Evolutionary conservation across 352 stramenopile species (phyloP).

Genomic region (Globisporangium polare): DNA sequence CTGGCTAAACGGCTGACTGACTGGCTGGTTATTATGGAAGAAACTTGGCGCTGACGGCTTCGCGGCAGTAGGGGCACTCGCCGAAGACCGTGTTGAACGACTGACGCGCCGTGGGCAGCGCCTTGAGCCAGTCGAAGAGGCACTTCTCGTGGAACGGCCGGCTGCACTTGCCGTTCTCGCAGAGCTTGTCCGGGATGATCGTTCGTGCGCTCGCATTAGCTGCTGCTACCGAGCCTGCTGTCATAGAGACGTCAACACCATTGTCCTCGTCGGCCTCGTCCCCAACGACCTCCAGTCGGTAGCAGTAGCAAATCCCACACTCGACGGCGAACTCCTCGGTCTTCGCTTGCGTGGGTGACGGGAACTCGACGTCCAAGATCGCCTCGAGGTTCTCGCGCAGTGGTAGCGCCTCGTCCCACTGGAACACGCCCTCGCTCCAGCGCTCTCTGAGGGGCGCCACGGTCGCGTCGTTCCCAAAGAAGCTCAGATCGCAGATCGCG

Average conservation of each 20-base stretch:
- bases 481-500: constrained; percentile 54
- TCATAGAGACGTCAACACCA: too few relatives aligned
- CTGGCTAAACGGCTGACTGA: too few relatives aligned
- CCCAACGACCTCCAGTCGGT: constrained; percentile 44
- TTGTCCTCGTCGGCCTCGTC: not conserved
- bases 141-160: constrained; percentile 86
- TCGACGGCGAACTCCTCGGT: constrained; percentile 74
- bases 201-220: constrained; percentile 15
- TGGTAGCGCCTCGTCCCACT: constrained; percentile 53
- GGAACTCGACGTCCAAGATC: constrained; percentile 56
- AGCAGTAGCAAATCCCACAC: constrained; percentile 90
- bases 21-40: constrained; percentile 17
- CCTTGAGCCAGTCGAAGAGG: constrained; percentile 88
- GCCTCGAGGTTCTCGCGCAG: constrained; percentile 69
- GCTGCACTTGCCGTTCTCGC: constrained; percentile 81
- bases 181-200: constrained; percentile 77
- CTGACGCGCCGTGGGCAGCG: constrained; percentile 80
- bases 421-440: constrained; percentile 48
- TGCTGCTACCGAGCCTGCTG: not conserved
- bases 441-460: constrained; percentile 47
- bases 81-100: constrained; percentile 90
- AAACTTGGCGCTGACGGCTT: constrained; percentile 82
- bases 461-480: constrained; percentile 70
- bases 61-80: constrained; percentile 87
- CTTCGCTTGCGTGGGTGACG: constrained; percentile 43